A percentile compares a stretch with the other conserved stretches of the same genome.
These are phyloP conservation scores for Noccaea caerulescens DNA, from an alignment of 345 rosid genomes.

Conservation along the genomic window DNA sequence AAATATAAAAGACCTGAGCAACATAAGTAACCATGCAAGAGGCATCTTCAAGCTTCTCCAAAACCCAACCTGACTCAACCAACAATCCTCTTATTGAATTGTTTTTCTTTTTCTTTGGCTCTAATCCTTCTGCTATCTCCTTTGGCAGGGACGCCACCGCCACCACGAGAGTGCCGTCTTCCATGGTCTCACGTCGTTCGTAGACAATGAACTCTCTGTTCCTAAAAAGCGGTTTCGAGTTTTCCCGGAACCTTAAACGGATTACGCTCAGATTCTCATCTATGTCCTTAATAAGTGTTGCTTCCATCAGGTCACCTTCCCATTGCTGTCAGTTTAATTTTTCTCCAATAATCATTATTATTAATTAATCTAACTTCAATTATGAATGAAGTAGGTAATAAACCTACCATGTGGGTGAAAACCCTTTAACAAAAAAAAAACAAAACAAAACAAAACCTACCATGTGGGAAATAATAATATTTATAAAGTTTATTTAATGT, in stretches of 20 bases:
- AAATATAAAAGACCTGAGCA: constrained; percentile 53
- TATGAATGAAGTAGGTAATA: not conserved
- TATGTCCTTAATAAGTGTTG: constrained; percentile 63
- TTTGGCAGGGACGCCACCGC: constrained; percentile 83
- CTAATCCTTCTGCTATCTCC: constrained; percentile 78
- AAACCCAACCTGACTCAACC: constrained; percentile 88
- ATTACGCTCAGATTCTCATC: constrained; percentile 79
- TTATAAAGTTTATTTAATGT: too few species aligned
- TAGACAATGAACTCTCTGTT: constrained; percentile 85
- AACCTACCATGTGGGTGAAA: not conserved
- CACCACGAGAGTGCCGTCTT: constrained; percentile 82
- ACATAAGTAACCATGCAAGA: constrained; percentile 81
- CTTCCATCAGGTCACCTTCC: constrained; percentile 82
- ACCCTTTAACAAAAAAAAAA: too few species aligned
- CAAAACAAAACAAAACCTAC: not conserved
- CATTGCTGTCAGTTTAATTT: constrained; percentile 61
- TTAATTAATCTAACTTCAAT: not conserved
- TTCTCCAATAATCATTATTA: constrained; percentile 3
- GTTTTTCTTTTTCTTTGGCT: constrained; percentile 57
- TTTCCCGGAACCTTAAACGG: constrained; percentile 66
- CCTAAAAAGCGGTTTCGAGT: constrained; percentile 70
- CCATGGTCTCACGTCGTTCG: constrained; percentile 79
- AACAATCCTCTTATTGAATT: constrained; percentile 66
- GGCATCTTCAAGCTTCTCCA: constrained; percentile 72
- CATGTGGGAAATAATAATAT: not conserved